phyloP scores from a whole-genome alignment of 768 basidiomycete species.

The Boletus sensibilis region DNA sequence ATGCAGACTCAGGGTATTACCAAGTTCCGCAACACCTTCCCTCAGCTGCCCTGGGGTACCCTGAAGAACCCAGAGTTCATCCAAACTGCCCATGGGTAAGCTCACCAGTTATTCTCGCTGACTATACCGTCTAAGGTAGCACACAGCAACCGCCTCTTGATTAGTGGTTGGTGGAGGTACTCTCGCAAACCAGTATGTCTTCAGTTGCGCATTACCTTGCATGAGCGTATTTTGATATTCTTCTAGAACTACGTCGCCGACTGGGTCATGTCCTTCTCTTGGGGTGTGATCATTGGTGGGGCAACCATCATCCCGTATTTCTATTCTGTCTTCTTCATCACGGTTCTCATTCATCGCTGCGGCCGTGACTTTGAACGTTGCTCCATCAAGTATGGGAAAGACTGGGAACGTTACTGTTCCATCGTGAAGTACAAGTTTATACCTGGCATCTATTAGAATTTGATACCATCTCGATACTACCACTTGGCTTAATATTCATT shows the following conservation, averaged over 20 bases:
- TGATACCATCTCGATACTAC: slow-evolving; percentile 14
- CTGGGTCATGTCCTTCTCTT: slow-evolving; percentile 81
- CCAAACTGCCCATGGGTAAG: slow-evolving; percentile 89
- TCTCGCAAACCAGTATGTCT: slow-evolving; percentile 84
- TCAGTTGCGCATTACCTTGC: not conserved
- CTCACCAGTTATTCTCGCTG: not conserved
- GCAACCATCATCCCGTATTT: slow-evolving; percentile 90
- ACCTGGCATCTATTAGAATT: slow-evolving; percentile 70
- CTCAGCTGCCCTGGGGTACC: slow-evolving; percentile 81
- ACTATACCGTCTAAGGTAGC: slow-evolving; percentile 7
- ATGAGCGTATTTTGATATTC: not conserved
- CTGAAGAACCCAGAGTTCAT: slow-evolving; percentile 88
- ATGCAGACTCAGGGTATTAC: slow-evolving; percentile 93
- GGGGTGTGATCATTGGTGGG: slow-evolving; percentile 77
- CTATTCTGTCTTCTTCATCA: slow-evolving; percentile 95
- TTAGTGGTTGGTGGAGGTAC: slow-evolving; percentile 92
- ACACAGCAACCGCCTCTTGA: slow-evolving; percentile 82
- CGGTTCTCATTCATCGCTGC: slow-evolving; percentile 87
- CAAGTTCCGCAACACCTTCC: slow-evolving; percentile 87
- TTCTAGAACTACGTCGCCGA: slow-evolving; percentile 90
- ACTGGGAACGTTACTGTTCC: slow-evolving; percentile 88
- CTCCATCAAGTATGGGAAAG: slow-evolving; percentile 88
- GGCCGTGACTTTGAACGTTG: slow-evolving; percentile 96
- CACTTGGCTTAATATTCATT: slow-evolving; percentile 3
- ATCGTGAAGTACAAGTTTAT: slow-evolving; percentile 92